Percentiles rank a stretch among this genome's conserved stretches.
Evolutionary conservation across 176 grass and related monocot genomes (phyloP).

Genomic region (Microstegium vimineum): DNA sequence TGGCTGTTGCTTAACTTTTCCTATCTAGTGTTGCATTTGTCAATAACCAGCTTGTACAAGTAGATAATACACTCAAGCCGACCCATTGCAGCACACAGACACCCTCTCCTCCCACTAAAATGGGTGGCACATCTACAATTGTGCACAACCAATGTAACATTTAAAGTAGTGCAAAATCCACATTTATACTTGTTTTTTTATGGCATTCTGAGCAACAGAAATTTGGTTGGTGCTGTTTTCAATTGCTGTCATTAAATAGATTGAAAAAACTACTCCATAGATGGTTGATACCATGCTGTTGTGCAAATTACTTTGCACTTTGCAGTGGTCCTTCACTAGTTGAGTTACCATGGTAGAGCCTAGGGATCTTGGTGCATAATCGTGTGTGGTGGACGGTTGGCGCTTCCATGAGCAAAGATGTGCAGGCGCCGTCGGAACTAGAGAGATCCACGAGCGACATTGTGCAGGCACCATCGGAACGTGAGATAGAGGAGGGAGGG

Average conservation of each 20-base stretch:
- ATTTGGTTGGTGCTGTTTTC: background rate
- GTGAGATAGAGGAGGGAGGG: no score
- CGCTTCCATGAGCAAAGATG: background rate
- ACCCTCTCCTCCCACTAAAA: background rate
- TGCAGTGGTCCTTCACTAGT: background rate
- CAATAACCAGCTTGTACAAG: background rate
- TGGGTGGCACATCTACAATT: background rate
- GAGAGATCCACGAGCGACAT: no score
- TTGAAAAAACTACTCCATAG: no score
- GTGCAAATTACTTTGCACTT: background rate
- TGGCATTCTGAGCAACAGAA: slow-evolving; percentile 1
- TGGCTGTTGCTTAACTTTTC: background rate
- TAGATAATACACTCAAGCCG: background rate
- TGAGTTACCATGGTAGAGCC: background rate
- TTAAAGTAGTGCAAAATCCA: background rate
- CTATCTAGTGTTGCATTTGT: background rate
- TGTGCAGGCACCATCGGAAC: no score
- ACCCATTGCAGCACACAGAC: background rate
- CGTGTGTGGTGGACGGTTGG: background rate
- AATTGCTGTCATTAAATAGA: no score
- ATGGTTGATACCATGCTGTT: background rate
- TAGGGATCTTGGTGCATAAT: background rate
- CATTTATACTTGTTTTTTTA: background rate
- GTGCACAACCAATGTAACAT: background rate
- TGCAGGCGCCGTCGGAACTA: background rate